Percentiles rank a stretch among this genome's conserved stretches.
Conservation (phyloP, 176 grass and related monocot species). For the Stipa capillata region DNA sequence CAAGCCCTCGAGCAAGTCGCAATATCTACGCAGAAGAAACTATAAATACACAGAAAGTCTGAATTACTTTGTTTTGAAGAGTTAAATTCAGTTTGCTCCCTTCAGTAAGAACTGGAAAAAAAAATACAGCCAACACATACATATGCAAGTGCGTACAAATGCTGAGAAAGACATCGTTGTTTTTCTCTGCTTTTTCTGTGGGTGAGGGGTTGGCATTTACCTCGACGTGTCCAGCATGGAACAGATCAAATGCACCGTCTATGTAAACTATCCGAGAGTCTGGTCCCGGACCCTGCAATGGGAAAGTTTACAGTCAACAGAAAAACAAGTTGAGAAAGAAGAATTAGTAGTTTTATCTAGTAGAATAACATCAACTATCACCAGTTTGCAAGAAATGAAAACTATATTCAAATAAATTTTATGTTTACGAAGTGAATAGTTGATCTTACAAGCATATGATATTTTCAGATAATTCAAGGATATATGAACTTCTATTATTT, state of each 20-base stretch:
- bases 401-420: not conserved
- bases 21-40: constrained; percentile 59
- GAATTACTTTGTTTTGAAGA: constrained; percentile 3
- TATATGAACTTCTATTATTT: not conserved
- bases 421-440: not conserved
- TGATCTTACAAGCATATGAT: not conserved
- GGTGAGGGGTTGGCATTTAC: constrained; percentile 27
- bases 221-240: constrained; percentile 98
- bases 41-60: constrained; percentile 20
- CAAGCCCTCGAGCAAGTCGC: constrained; percentile 85
- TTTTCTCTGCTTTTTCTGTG: not conserved
- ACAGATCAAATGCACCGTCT: constrained; percentile 92
- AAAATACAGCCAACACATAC: not conserved
- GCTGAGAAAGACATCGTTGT: not conserved
- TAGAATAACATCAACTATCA: constrained; percentile 1
- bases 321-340: constrained; percentile 3
- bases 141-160: not conserved
- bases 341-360: not conserved
- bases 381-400: not conserved
- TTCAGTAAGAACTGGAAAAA: not conserved
- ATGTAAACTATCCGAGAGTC: constrained; percentile 92
- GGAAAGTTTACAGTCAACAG: constrained; percentile 23
- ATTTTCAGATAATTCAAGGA: not conserved
- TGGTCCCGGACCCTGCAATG: constrained; percentile 70
- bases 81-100: not conserved